Base-by-base conservation (phyloP, 2,329 filamentous ascomycete species). In the Sarocladiaceae sp. region DNA sequence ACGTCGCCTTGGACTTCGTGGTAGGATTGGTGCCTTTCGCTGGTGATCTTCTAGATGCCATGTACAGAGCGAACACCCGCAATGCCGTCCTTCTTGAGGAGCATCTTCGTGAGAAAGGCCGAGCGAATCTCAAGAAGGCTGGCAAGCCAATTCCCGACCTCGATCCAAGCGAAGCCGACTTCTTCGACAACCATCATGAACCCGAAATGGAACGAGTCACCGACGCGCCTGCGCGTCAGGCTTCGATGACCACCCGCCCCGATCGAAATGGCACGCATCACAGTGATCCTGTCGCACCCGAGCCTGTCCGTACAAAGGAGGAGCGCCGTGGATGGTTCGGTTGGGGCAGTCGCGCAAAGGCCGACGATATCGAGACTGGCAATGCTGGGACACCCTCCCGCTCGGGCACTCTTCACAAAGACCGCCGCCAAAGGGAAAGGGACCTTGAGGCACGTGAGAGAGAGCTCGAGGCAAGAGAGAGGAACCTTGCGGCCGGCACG, bases 21-120 rank as follows among this genome's bases (percentile, higher is more conserved):
- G 74, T 92, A 29, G 90, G 89, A 5, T 71, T 94, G 2, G 74
- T 93, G 1, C 89, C 89, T 0, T 81, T 93, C 56, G 56, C 90
- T 1, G 89, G 89, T n/a, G 89, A 93, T 61, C 54, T 93, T 2
- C 79, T 77, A 35, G 89, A 94, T 62, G 86, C 87, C 5, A 66
- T 82, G 3, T 86, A 86, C 70, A 84, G 87, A 55, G 85, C 84
- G 64, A 94, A 93, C 62, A 89, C 86, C 18, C 83, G 83, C 60
- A 94, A 93, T 60, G 83, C 87, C 4, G 78, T 86, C 31, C 66
- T 89, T 2, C 72, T 90, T 15, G 87, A 90, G 63, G 71, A 82
- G 44, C 76, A 86, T 58, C 75, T 94, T 51, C 80, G 88, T 40
- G 74, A 84, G 57, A 83, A 86, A 64, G 87, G 88, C 54, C 79